Evolutionary conservation across 805 yeast species (phyloP).

Genomic region (Ogataea salicorniae): DNA sequence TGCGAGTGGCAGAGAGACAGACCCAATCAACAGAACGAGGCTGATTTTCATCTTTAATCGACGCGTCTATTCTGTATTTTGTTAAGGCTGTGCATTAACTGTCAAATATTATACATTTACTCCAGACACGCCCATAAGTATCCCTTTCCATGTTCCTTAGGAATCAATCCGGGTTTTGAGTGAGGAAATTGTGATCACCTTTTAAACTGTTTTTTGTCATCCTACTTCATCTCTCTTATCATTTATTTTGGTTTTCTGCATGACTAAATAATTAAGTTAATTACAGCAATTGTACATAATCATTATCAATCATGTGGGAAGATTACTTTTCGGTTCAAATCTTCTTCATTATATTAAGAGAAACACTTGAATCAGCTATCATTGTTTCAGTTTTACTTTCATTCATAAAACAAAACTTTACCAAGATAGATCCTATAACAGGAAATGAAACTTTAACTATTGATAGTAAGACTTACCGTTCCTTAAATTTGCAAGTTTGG

Average conservation of each 20-base stretch:
- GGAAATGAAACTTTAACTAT: slow-evolving; percentile 25
- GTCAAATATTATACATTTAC: too few relatives aligned
- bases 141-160: too few relatives aligned
- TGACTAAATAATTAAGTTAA: background rate
- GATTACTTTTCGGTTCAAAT: slow-evolving; percentile 65
- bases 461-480: slow-evolving; percentile 32
- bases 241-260: background rate
- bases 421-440: slow-evolving; percentile 29
- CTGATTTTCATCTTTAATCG: too few relatives aligned
- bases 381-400: slow-evolving; percentile 70
- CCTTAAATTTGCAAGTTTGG: slow-evolving; percentile 69
- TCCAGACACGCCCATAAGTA: too few relatives aligned
- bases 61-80: too few relatives aligned
- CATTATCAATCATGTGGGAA: slow-evolving; percentile 29
- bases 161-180: too few relatives aligned
- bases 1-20: too few relatives aligned
- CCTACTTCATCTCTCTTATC: too few relatives aligned
- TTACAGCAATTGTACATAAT: slow-evolving; percentile 37
- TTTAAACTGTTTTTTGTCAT: too few relatives aligned
- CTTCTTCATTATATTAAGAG: slow-evolving; percentile 67
- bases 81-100: too few relatives aligned
- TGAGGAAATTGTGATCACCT: too few relatives aligned
- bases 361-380: slow-evolving; percentile 71
- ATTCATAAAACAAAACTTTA: slow-evolving; percentile 57
- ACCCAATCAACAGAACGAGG: too few relatives aligned